Percentiles rank a stretch among this genome's conserved stretches.
Evolutionary conservation across 345 rosid genomes (phyloP).

Genomic region (Raphanus sativus): DNA sequence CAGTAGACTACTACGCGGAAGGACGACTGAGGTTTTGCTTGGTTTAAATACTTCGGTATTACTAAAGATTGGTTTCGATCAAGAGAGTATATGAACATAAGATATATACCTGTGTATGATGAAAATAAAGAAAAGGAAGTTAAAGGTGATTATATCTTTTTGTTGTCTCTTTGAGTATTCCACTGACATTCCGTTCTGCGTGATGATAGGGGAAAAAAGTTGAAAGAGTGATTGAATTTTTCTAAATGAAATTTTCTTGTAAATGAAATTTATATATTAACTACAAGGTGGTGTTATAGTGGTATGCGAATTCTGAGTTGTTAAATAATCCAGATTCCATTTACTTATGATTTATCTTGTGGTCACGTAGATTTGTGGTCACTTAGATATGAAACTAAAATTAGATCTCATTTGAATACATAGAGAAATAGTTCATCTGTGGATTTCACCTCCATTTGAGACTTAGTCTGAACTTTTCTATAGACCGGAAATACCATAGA

Average conservation of each 20-base stretch:
- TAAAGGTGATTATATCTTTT: constrained; percentile 11
- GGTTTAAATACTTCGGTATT: neutral
- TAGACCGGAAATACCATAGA: too few relatives aligned
- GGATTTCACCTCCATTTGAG: too few relatives aligned
- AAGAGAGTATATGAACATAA: constrained; percentile 4
- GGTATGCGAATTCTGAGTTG: too few relatives aligned
- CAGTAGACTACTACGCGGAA: neutral
- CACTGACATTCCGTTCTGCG: constrained; percentile 8
- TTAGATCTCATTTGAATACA: too few relatives aligned
- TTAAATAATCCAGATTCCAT: too few relatives aligned
- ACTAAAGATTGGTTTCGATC: neutral
- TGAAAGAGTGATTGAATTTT: neutral
- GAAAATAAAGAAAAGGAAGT: constrained; percentile 12
- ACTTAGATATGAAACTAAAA: too few relatives aligned
- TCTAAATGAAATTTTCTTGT: neutral
- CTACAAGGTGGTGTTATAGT: too few relatives aligned
- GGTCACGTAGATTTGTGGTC: too few relatives aligned
- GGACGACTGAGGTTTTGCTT: neutral
- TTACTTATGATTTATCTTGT: too few relatives aligned
- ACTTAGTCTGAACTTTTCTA: too few relatives aligned
- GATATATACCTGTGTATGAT: constrained; percentile 6
- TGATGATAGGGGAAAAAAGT: constrained; percentile 4
- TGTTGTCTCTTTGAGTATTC: constrained; percentile 24
- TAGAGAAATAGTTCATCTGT: too few relatives aligned
- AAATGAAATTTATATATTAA: too few relatives aligned